These are phyloP conservation scores for Purshia tridentata DNA, from an alignment of 306 rosid genomes.

Conservation along the genomic window DNA sequence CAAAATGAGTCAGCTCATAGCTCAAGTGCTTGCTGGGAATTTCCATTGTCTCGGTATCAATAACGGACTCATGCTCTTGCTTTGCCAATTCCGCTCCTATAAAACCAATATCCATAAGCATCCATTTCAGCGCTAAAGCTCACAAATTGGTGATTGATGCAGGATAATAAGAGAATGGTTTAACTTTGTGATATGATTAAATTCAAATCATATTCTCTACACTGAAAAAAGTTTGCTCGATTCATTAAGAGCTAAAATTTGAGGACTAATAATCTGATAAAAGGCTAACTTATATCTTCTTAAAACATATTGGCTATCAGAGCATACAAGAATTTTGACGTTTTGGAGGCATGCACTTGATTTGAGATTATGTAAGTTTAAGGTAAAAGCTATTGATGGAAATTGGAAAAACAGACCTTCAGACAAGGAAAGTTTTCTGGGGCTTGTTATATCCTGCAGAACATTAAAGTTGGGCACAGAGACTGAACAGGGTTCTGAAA, in stretches of 20 bases:
- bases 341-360: background rate
- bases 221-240: background rate
- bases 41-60: constrained; percentile 14
- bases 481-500: constrained; percentile 31
- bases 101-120: constrained; percentile 4
- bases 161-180: background rate
- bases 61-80: constrained; percentile 24
- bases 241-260: background rate
- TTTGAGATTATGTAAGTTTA: background rate
- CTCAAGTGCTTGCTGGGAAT: constrained; percentile 3
- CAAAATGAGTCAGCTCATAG: constrained; percentile 29
- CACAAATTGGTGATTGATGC: background rate
- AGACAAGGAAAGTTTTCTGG: background rate
- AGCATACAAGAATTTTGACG: background rate
- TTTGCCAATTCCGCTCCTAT: constrained; percentile 30
- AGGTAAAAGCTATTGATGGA: background rate
- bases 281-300: background rate
- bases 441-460: background rate
- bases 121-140: constrained; percentile 6
- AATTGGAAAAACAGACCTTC: constrained; percentile 29
- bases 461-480: constrained; percentile 31
- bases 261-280: background rate
- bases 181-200: background rate
- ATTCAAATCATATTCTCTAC: background rate
- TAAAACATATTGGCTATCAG: background rate